Percentiles rank a stretch among this genome's conserved stretches.
Conservation (phyloP, 2,329 filamentous ascomycete genomes). For the Scleromitrula shiraiana region DNA sequence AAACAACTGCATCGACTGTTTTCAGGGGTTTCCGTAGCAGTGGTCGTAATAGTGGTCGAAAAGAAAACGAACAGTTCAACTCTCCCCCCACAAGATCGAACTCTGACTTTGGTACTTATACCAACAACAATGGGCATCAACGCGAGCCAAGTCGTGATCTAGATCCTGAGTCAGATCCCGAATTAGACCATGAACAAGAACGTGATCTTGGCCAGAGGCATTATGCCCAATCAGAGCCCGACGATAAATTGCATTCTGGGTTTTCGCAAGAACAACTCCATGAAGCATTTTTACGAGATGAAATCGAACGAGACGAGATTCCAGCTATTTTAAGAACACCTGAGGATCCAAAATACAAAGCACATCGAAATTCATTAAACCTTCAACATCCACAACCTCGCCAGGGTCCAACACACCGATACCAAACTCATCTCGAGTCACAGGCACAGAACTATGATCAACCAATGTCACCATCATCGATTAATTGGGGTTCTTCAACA, state of each 20-base stretch:
- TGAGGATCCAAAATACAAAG: slow-evolving; percentile 73
- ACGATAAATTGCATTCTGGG: slow-evolving; percentile 52
- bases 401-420: slow-evolving; percentile 64
- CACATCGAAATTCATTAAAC: slow-evolving; percentile 72
- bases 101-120: slow-evolving; percentile 59
- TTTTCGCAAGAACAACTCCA: slow-evolving; percentile 44
- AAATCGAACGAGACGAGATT: slow-evolving; percentile 17
- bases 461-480: slow-evolving; percentile 50
- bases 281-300: slow-evolving; percentile 22
- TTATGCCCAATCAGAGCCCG: slow-evolving; percentile 18
- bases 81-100: slow-evolving; percentile 62
- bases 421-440: slow-evolving; percentile 65
- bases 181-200: not conserved
- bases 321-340: slow-evolving; percentile 13
- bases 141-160: not conserved
- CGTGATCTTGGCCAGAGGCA: not conserved
- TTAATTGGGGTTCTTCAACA: slow-evolving; percentile 56
- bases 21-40: slow-evolving; percentile 69
- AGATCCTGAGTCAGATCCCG: slow-evolving; percentile 1
- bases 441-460: slow-evolving; percentile 60
- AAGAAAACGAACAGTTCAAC: slow-evolving; percentile 20
- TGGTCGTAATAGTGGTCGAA: slow-evolving; percentile 48
- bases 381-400: slow-evolving; percentile 73
- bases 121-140: not conserved
- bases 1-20: slow-evolving; percentile 85